These are phyloP conservation scores for Tephrocybe sp. DNA, from an alignment of 768 basidiomycete genomes.

Conservation along the genomic window DNA sequence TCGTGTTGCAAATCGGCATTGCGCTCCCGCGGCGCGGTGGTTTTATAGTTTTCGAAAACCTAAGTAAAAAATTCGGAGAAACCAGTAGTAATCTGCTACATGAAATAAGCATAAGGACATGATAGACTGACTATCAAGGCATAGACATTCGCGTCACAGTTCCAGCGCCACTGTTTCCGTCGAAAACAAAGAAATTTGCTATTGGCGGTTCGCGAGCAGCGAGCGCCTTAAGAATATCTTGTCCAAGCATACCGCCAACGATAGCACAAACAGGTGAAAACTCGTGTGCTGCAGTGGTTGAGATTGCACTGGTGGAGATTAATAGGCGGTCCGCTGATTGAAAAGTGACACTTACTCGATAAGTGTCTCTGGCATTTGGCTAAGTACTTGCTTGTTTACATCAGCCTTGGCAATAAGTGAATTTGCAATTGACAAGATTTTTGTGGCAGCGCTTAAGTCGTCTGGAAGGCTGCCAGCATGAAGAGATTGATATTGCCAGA, in stretches of 20 bases:
- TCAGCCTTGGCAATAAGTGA: slow-evolving; percentile 55
- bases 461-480: slow-evolving; percentile 60
- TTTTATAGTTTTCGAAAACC: slow-evolving; percentile 16
- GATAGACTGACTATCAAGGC: slow-evolving; percentile 27
- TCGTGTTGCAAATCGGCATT: too few relatives aligned
- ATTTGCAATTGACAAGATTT: slow-evolving; percentile 66
- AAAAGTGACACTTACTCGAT: slow-evolving; percentile 50
- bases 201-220: slow-evolving; percentile 90
- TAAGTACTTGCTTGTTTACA: slow-evolving; percentile 68
- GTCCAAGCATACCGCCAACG: slow-evolving; percentile 90
- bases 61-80: slow-evolving; percentile 13
- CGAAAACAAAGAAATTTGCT: slow-evolving; percentile 88
- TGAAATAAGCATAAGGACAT: slow-evolving; percentile 7
- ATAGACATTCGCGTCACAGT: slow-evolving; percentile 60
- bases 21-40: slow-evolving; percentile 6
- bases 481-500: slow-evolving; percentile 77
- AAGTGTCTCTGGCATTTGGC: slow-evolving; percentile 52
- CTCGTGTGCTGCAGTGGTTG: slow-evolving; percentile 72
- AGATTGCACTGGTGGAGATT: slow-evolving; percentile 48
- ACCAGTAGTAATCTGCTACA: background rate
- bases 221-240: slow-evolving; percentile 91
- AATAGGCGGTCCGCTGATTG: slow-evolving; percentile 5
- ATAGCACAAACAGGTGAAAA: slow-evolving; percentile 95
- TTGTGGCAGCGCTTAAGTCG: slow-evolving; percentile 40
- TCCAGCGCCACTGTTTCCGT: slow-evolving; percentile 76